phyloP scores from a whole-genome alignment of 2,329 filamentous ascomycete genomes.

The Coniella vitis region DNA sequence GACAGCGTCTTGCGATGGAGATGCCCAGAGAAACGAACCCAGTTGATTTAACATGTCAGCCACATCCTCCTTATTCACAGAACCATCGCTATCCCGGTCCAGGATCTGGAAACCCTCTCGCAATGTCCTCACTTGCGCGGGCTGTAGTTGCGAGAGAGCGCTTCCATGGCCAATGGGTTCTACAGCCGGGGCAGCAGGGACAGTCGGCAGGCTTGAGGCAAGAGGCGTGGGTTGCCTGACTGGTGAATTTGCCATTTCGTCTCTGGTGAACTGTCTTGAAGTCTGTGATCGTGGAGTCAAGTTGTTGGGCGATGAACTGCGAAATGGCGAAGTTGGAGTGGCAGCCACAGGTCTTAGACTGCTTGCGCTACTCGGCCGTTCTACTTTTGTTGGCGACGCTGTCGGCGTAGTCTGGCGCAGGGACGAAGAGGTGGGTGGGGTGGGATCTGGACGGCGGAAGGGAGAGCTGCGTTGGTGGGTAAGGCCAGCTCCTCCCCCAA shows the following conservation, averaged over 20 bases:
- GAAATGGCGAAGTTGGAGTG: constrained; percentile 24
- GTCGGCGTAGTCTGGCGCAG: constrained; percentile 60
- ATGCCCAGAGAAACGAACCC: constrained; percentile 46
- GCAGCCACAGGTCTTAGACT: constrained; percentile 35
- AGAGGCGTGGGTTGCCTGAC: constrained; percentile 27
- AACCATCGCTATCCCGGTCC: constrained; percentile 80
- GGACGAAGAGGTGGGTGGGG: constrained; percentile 54
- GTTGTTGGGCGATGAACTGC: constrained; percentile 24
- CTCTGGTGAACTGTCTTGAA: constrained; percentile 10
- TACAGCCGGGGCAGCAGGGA: constrained; percentile 27
- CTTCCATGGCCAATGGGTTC: constrained; percentile 39
- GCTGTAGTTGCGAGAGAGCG: constrained; percentile 66
- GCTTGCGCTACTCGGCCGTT: constrained; percentile 20
- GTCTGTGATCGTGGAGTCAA: constrained; percentile 30
- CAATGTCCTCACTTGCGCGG: constrained; percentile 77
- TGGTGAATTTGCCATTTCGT: constrained; percentile 32
- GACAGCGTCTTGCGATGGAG: not conserved
- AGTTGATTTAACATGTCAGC: constrained; percentile 82
- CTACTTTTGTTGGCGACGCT: constrained; percentile 31
- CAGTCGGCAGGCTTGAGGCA: constrained; percentile 26
- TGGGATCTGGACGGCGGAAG: constrained; percentile 55
- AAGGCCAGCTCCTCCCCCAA: constrained; percentile 1
- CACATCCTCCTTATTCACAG: constrained; percentile 75
- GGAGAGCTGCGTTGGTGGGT: constrained; percentile 60
- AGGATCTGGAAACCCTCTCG: constrained; percentile 91